Base-by-base conservation (phyloP, 768 basidiomycete genomes). In the Termitomyces heimii region DNA sequence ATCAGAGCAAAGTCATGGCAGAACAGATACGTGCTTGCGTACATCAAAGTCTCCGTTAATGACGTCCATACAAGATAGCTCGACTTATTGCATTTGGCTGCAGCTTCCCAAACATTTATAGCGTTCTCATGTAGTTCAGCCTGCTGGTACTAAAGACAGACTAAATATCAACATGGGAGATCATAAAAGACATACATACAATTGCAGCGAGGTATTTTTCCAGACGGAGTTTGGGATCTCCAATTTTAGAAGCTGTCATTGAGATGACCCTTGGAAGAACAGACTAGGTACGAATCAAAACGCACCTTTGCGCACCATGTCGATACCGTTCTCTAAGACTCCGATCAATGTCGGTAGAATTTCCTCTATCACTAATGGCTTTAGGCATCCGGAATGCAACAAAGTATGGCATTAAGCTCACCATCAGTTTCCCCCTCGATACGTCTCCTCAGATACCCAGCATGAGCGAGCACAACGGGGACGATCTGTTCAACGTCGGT, bases 171-270 rank as follows among this genome's bases (percentile, higher is more conserved):
- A 54, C 44, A 48, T 40, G 13, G 13, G 2, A 22, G n/a, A 16
- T 32, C 3, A n/a, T 40, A 10, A 3, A 37, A 14, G 32, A 39
- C 32, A 14, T 6, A 78, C 89, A 60, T 66, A 96, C 95, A 49
- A 91, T 73, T 46, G 82, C 80, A 40, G 86, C 79, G 18, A 95
- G 75, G 67, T 86, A 92, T 63, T 89, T 94, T 68, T 99, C 95
- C 31, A 98, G 72, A 47, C 89, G 82, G 49, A 92, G 73, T 44
- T 84, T 82, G 2, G 86, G 75, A 70, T 98, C 96, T 2, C 93
- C 92, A 3, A 73, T 67, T 58, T 81, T 78, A 0, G 82, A 82
- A 31, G 80, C 88, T 90, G 44, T 29, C n/a, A 44, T 28, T 16
- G 53, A 51, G 52, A 20, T 54, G 31, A 43, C 26, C 10, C 26